These are phyloP conservation scores for Xylaria sp. DNA, from an alignment of 2,329 filamentous ascomycete species.

Conservation along the genomic window DNA sequence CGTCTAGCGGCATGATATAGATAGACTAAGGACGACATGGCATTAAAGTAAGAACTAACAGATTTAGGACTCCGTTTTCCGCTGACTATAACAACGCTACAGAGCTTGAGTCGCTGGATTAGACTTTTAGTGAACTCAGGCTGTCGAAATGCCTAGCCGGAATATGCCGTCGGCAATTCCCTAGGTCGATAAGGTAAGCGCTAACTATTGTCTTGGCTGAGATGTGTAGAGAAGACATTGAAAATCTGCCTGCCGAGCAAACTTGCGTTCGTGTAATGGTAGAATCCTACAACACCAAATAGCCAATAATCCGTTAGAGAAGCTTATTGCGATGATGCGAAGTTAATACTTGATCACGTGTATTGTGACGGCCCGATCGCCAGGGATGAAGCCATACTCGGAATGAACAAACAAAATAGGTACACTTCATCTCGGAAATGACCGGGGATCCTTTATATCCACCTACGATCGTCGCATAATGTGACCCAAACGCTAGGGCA, in stretches of 20 bases:
- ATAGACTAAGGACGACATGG: background rate
- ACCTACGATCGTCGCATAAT: conserved; percentile 15
- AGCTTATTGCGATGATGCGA: background rate
- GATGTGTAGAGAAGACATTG: background rate
- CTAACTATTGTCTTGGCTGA: background rate
- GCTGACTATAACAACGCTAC: background rate
- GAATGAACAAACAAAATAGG: background rate
- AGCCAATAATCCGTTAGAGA: too few relatives aligned
- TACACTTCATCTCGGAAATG: conserved; percentile 23
- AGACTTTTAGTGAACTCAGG: background rate
- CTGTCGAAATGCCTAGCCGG: background rate
- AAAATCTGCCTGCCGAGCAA: background rate
- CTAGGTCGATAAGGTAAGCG: background rate
- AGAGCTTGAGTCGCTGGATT: background rate
- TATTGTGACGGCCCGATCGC: conserved; percentile 8
- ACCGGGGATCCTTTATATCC: conserved; percentile 25
- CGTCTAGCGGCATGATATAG: background rate
- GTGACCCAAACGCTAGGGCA: background rate
- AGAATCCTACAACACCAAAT: too few relatives aligned
- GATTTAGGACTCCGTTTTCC: too few relatives aligned
- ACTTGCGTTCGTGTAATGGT: too few relatives aligned
- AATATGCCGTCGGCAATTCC: background rate
- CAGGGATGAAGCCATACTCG: conserved; percentile 2
- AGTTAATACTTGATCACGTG: background rate
- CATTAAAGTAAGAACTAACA: background rate